Base-by-base conservation (phyloP, 1,284 basidiomycete genomes). In the Mycena sp. region DNA sequence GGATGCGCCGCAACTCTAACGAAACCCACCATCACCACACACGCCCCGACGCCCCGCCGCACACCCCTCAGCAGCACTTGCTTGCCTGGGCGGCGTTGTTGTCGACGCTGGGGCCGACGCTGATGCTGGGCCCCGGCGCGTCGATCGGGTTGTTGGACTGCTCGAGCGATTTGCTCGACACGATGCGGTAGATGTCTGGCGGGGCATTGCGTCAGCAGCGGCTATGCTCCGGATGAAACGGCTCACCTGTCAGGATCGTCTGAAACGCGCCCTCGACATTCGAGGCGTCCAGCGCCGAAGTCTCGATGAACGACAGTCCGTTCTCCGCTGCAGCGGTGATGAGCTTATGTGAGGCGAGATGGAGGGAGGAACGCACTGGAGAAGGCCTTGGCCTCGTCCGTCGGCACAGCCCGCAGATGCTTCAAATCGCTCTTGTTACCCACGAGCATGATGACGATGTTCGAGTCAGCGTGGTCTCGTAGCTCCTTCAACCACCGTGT, bases 191-290 rank as follows among this genome's bases (percentile, higher is more conserved):
- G 77, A 98, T 97, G 71, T 98, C 96, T 96, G 70, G n/a, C 37
- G 46, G 45, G 21, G 28, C 97, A 78, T 26, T 35, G 30, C 37
- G 54, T 62, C 38, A 60, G 35, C 23, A 4, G 38, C 53, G 26
- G 19, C 29, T 0, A 62, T 61, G 30, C 63, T 63, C 51, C 50
- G 44, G 61, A 62, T 52, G 40, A 57, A 17, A 28, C 19, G 50
- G 62, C 72, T 50, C 60, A 96, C 96, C 96, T 58, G 94, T 93
- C 65, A 99, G 86, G 75, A 98, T 99, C 72, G 91, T 96, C 80
- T 99, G 96, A 90, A 99, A 99, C 56, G 97, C 95, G 58, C 87
- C 81, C 81, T 99, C 97, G 78, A 99, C 98, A 81, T 99, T 99
- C 57, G 94, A 96, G 70, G 96, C 95, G 87, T 99, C 98, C 86